Base-by-base conservation (phyloP, 176 grass and related monocot species). In the Chrysopogon serrulatus region DNA sequence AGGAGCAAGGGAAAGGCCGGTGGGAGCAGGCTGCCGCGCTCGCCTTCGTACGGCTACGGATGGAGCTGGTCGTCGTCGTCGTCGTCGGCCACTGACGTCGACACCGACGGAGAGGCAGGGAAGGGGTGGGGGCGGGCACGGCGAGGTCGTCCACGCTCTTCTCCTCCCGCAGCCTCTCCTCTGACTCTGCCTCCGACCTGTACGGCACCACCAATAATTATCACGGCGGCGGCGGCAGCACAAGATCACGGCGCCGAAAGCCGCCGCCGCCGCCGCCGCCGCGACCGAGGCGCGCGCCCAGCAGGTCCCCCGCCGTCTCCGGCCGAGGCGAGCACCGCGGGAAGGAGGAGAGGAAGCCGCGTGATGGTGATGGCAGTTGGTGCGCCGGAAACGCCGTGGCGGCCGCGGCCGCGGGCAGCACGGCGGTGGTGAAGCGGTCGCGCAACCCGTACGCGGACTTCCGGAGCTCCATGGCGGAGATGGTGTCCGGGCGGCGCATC, bases 401-500 rank as follows among this genome's bases (percentile, higher is more conserved):
- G 1, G 60, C 62, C 1, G 40, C 18, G 1, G 60, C 62, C 1
- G 32, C 36, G 42, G 45, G 35, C 0, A 73, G 85, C 68, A 47
- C 67, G 23, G 91, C 94, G 9, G 86, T 97, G 43, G 94, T 93
- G 45, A 97, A 91, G 78, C 78, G 56, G 11, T 93, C 94, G 36
- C 73, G 77, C 54, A 70, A 97, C 56, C 94, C 94, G 18, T 97
- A 93, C 78, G 81, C 65, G 17, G 91, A 97, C 62, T 97, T 97
- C 89, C 85, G 84, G 87, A 90, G 86, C 53, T 97, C 94, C 34
- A 97, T 97, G 94, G 91, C 65, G 71, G 94, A 97, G 81, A 97
- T 97, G 94, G 81, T 97, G 18, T 57, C 79, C 40, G 88, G 86
- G 77, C 70, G 45, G 68, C 59, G 72, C 43, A 42, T 91, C 81